phyloP scores from a whole-genome alignment of 306 rosid species.

The Abrus pulchellus region DNA sequence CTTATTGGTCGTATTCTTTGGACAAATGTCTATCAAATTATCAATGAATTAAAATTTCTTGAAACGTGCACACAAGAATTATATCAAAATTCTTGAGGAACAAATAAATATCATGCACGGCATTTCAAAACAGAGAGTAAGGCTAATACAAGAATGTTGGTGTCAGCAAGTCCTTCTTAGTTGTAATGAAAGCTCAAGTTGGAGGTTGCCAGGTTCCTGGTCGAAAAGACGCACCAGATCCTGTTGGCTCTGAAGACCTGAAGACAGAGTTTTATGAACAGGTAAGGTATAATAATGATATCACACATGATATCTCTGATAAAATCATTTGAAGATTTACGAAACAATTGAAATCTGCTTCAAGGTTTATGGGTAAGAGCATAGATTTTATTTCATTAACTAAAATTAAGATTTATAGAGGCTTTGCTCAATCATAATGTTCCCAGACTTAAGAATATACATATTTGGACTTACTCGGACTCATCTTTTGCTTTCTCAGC shows the following conservation, averaged over 20 bases:
- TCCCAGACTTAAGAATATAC: background rate
- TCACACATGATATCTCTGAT: constrained; percentile 3
- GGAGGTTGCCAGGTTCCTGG: constrained; percentile 99
- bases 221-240: constrained; percentile 72
- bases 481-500: constrained; percentile 52
- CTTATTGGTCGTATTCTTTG: constrained; percentile 22
- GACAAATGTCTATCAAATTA: constrained; percentile 30
- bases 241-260: constrained; percentile 85
- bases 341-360: background rate
- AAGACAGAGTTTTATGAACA: constrained; percentile 37
- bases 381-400: constrained; percentile 15
- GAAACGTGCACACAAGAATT: constrained; percentile 21
- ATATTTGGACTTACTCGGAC: constrained; percentile 62
- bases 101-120: constrained; percentile 30
- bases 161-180: constrained; percentile 29
- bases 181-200: constrained; percentile 54
- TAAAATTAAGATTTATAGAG: constrained; percentile 19
- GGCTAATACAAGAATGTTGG: constrained; percentile 27
- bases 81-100: constrained; percentile 38
- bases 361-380: background rate
- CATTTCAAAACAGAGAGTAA: background rate
- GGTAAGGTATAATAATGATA: constrained; percentile 7
- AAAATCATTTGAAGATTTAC: constrained; percentile 7
- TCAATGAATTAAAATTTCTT: constrained; percentile 41
- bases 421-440: constrained; percentile 16